Conservation (phyloP, 2,329 filamentous ascomycete genomes). For the Coleophoma crateriformis region DNA sequence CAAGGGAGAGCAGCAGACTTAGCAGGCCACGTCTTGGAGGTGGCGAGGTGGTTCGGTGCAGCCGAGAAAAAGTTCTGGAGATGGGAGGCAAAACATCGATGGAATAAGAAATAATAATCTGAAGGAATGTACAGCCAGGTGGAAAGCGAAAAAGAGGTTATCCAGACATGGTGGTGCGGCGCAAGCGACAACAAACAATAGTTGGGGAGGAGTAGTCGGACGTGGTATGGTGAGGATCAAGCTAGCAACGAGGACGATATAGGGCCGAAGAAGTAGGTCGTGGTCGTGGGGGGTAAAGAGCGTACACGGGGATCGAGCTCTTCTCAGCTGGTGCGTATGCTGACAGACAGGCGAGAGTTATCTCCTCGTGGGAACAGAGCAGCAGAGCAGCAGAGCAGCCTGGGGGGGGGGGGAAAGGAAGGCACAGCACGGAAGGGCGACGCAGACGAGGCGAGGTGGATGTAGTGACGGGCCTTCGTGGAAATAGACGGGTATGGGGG, state of each 20-base stretch:
- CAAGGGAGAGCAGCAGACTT: slow-evolving; percentile 2
- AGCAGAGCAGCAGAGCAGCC: too few relatives aligned
- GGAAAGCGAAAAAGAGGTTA: not conserved
- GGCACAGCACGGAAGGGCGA: too few relatives aligned
- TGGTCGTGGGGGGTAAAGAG: not conserved
- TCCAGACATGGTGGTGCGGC: slow-evolving; percentile 3
- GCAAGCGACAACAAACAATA: slow-evolving; percentile 10
- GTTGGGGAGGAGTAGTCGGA: slow-evolving; percentile 4
- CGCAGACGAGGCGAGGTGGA: too few relatives aligned
- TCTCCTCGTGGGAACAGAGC: not conserved
- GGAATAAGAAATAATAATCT: slow-evolving; percentile 15
- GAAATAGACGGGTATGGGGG: too few relatives aligned
- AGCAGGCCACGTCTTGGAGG: slow-evolving; percentile 11
- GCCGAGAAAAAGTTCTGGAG: slow-evolving; percentile 11
- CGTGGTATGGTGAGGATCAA: not conserved
- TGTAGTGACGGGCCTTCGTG: too few relatives aligned
- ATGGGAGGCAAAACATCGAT: slow-evolving; percentile 20
- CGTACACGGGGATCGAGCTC: not conserved
- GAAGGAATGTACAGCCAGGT: slow-evolving; percentile 1
- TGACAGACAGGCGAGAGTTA: not conserved
- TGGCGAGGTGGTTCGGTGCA: slow-evolving; percentile 21
- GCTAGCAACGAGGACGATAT: not conserved
- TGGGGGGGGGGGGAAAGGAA: too few relatives aligned
- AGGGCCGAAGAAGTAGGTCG: not conserved
- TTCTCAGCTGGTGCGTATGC: not conserved